phyloP scores from a whole-genome alignment of 2,329 filamentous ascomycete species.

The Pestalotiopsis sp. region DNA sequence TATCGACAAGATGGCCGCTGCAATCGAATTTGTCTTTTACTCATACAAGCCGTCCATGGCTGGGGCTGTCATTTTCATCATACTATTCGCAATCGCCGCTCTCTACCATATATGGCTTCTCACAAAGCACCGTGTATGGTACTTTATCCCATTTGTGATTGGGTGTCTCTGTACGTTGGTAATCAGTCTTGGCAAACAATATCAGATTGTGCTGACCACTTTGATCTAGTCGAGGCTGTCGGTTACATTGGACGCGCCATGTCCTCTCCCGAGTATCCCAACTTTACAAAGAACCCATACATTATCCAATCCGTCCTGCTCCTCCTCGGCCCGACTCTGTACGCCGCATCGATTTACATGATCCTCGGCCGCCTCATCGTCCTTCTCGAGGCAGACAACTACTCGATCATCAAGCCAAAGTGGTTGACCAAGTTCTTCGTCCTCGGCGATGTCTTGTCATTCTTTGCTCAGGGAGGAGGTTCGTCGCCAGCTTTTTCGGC shows the following conservation, averaged over 20 bases:
- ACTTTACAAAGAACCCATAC: slow-evolving; percentile 40
- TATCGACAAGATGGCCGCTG: not conserved
- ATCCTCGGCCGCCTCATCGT: slow-evolving; percentile 42
- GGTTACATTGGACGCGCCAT: slow-evolving; percentile 55
- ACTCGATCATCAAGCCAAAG: slow-evolving; percentile 42
- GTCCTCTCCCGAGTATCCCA: slow-evolving; percentile 41
- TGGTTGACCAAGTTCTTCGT: slow-evolving; percentile 57
- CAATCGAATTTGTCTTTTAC: slow-evolving; percentile 12
- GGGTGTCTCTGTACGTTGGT: slow-evolving; percentile 49
- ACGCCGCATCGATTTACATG: slow-evolving; percentile 51
- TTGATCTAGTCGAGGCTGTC: slow-evolving; percentile 47
- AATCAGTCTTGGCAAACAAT: not conserved
- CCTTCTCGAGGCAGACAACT: slow-evolving; percentile 39
- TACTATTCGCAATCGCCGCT: slow-evolving; percentile 41
- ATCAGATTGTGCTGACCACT: not conserved
- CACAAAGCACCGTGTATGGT: slow-evolving; percentile 45
- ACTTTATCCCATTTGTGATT: slow-evolving; percentile 53
- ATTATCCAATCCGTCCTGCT: slow-evolving; percentile 43
- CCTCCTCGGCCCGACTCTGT: slow-evolving; percentile 43
- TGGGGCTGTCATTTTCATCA: slow-evolving; percentile 35
- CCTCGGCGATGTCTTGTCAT: slow-evolving; percentile 48
- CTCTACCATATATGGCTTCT: slow-evolving; percentile 40
- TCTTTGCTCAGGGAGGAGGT: slow-evolving; percentile 47
- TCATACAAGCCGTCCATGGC: slow-evolving; percentile 11
- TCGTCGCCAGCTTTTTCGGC: slow-evolving; percentile 2